Evolutionary conservation across 345 rosid species (phyloP).

Genomic region (Populus alba): DNA sequence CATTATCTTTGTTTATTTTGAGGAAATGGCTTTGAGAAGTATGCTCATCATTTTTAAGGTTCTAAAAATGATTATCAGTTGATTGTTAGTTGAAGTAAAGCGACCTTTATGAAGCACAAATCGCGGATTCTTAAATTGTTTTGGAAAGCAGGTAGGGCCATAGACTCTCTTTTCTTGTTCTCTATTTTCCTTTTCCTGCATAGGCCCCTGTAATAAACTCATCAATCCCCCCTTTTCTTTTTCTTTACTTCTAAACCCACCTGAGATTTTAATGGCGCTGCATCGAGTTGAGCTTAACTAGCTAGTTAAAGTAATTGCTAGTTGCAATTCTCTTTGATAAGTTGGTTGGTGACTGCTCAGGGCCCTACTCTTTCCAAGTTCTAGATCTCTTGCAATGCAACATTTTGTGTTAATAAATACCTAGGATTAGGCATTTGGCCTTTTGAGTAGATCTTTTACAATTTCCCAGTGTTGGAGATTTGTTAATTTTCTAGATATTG

Average conservation of each 20-base stretch:
- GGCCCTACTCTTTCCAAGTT: background rate
- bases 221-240: constrained; percentile 1
- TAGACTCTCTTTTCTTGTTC: background rate
- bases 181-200: background rate
- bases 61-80: constrained; percentile 24
- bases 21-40: background rate
- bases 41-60: background rate
- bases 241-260: background rate
- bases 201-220: constrained; percentile 6
- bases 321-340: background rate
- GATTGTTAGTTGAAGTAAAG: constrained; percentile 2
- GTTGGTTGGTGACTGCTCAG: background rate
- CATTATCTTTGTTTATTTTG: background rate
- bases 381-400: background rate
- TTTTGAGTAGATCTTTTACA: background rate
- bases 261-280: background rate
- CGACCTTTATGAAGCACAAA: constrained; percentile 2
- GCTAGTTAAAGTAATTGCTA: background rate
- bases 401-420: background rate
- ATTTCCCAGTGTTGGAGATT: background rate
- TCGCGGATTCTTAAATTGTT: constrained; percentile 9
- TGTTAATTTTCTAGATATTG: background rate
- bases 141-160: constrained; percentile 22
- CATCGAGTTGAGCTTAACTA: background rate
- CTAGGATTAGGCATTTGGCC: background rate